Evolutionary conservation across 176 grass and related monocot species (phyloP).

Genomic region (Juncus effusus): DNA sequence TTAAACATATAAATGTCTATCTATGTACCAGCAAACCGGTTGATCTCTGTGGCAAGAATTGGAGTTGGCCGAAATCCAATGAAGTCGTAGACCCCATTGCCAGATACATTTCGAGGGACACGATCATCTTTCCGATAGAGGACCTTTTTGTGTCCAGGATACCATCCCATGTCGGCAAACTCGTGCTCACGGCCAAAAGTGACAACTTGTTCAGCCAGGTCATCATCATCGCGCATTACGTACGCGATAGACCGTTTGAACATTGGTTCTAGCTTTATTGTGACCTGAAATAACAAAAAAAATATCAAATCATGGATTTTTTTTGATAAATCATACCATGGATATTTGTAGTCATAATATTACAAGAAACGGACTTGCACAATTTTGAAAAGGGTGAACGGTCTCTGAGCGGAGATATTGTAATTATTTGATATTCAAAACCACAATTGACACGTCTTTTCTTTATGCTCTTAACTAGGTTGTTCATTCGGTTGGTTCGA

Average conservation of each 20-base stretch:
- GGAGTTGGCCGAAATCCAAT: constrained; percentile 39
- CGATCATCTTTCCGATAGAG: constrained; percentile 48
- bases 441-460: too few species aligned
- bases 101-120: constrained; percentile 32
- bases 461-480: too few species aligned
- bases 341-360: too few species aligned
- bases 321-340: too few species aligned
- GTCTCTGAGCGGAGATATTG: too few species aligned
- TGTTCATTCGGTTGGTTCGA: too few species aligned
- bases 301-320: background rate
- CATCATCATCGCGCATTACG: constrained; percentile 1
- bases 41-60: background rate
- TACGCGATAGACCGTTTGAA: constrained; percentile 45
- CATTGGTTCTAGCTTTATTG: constrained; percentile 38
- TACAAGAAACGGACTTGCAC: too few species aligned
- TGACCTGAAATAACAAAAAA: constrained; percentile 30
- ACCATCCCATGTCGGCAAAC: constrained; percentile 53
- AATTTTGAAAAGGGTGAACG: too few species aligned
- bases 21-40: constrained; percentile 27
- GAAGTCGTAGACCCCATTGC: constrained; percentile 39
- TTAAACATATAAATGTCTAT: background rate
- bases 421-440: too few species aligned
- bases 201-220: constrained; percentile 33
- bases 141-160: constrained; percentile 36
- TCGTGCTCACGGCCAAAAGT: constrained; percentile 37